Percentiles rank a stretch among this genome's conserved stretches.
Conservation (phyloP, 371 early-diverging fungal genomes). For the Mortierella sp. region DNA sequence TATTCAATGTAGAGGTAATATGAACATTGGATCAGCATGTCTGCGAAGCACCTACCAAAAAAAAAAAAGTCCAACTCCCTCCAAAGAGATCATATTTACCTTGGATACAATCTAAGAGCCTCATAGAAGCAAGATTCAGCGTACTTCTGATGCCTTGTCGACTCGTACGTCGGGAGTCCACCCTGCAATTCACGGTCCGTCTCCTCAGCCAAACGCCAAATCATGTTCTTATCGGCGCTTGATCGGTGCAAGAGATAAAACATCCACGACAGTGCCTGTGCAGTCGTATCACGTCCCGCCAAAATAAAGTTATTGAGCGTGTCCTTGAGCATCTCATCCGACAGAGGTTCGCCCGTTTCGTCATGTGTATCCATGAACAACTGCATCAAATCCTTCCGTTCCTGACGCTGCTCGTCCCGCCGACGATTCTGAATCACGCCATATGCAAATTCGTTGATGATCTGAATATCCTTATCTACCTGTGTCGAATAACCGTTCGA, state of each 20-base stretch:
- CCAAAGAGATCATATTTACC: too few species aligned
- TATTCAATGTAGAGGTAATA: constrained; percentile 60
- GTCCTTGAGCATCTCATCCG: constrained; percentile 70
- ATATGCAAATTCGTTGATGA: constrained; percentile 59
- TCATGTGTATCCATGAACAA: constrained; percentile 70
- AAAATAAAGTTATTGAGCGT: constrained; percentile 73
- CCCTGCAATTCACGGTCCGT: constrained; percentile 57
- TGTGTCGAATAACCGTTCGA: constrained; percentile 25
- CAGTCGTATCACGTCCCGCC: constrained; percentile 62
- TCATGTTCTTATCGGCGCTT: constrained; percentile 56
- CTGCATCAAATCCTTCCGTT: constrained; percentile 64
- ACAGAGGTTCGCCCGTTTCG: constrained; percentile 62
- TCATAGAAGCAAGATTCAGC: constrained; percentile 73
- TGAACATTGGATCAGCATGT: too few species aligned
- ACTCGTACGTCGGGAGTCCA: constrained; percentile 59
- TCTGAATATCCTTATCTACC: constrained; percentile 21
- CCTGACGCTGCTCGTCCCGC: constrained; percentile 28
- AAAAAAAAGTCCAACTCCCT: too few species aligned
- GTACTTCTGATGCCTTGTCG: constrained; percentile 64
- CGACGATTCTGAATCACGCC: constrained; percentile 59
- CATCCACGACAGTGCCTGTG: constrained; percentile 77
- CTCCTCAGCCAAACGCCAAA: constrained; percentile 65
- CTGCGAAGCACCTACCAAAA: too few species aligned
- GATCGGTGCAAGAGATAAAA: constrained; percentile 66
- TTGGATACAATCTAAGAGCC: constrained; percentile 77